Percentiles rank a stretch among this genome's conserved stretches.
Conservation (phyloP, 495 filamentous ascomycete species). For the Neurospora sp. region DNA sequence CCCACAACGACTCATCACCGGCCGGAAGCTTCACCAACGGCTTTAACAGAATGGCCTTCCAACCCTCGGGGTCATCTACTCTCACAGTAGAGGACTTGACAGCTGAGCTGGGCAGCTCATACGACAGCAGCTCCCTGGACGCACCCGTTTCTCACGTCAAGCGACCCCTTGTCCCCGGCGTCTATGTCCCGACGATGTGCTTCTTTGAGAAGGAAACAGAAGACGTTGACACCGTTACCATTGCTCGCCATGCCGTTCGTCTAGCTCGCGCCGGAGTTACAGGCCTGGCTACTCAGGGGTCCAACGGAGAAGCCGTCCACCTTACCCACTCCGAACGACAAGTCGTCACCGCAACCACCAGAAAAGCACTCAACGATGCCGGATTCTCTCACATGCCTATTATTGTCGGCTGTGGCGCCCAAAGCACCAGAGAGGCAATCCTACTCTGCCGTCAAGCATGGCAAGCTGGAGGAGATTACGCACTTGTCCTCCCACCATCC, state of each 20-base stretch:
- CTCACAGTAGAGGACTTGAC: slow-evolving; percentile 19
- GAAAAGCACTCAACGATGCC: slow-evolving; percentile 59
- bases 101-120: slow-evolving; percentile 28
- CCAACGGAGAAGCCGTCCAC: slow-evolving; percentile 85
- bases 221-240: slow-evolving; percentile 60
- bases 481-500: slow-evolving; percentile 74
- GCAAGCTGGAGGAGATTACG: slow-evolving; percentile 74
- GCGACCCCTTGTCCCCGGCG: slow-evolving; percentile 62
- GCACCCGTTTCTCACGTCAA: slow-evolving; percentile 30
- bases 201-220: slow-evolving; percentile 76
- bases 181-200: slow-evolving; percentile 79
- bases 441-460: slow-evolving; percentile 67
- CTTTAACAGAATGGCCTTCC: slow-evolving; percentile 35
- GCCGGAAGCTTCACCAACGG: slow-evolving; percentile 34
- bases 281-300: slow-evolving; percentile 77
- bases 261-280: slow-evolving; percentile 72
- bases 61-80: slow-evolving; percentile 22
- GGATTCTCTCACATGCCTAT: slow-evolving; percentile 67
- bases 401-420: slow-evolving; percentile 77
- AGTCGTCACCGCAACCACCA: slow-evolving; percentile 65
- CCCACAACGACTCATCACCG: slow-evolving; percentile 42
- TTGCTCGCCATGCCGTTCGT: slow-evolving; percentile 65
- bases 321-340: slow-evolving; percentile 63
- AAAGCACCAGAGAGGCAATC: slow-evolving; percentile 81
- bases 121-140: slow-evolving; percentile 30